These are phyloP conservation scores for Russula sp. DNA, from an alignment of 768 basidiomycete genomes.

Conservation along the genomic window DNA sequence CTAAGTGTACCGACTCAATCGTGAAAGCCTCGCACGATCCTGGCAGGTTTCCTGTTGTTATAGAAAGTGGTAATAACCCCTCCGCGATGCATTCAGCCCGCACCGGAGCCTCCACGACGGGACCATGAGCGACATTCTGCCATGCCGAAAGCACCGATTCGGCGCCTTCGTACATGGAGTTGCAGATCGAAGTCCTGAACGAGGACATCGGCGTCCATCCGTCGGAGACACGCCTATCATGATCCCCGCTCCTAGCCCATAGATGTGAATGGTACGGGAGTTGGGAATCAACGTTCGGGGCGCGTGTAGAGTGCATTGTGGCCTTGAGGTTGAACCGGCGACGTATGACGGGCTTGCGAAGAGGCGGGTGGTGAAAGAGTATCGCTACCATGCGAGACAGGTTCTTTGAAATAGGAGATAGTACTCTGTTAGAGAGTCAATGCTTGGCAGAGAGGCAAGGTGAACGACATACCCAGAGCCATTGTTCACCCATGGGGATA, in stretches of 20 bases:
- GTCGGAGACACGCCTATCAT: background rate
- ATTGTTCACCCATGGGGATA: background rate
- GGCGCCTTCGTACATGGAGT: background rate
- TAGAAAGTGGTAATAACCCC: background rate
- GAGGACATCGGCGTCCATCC: background rate
- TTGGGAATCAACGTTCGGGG: background rate
- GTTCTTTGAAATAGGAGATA: constrained; percentile 1
- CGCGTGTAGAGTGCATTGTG: background rate
- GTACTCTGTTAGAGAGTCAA: constrained; percentile 10
- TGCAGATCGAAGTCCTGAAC: background rate
- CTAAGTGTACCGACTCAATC: background rate
- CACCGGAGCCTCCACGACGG: background rate
- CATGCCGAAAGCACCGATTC: background rate
- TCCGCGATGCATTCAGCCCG: background rate
- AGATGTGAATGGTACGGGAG: background rate
- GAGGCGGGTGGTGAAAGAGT: constrained; percentile 1
- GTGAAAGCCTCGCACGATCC: background rate
- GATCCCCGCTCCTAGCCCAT: background rate
- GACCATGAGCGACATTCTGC: background rate
- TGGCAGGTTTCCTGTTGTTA: background rate
- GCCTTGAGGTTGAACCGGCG: background rate
- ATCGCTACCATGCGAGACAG: constrained; percentile 10
- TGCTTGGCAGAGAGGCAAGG: background rate
- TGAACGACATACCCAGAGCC: constrained; percentile 2
- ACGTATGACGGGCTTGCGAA: constrained; percentile 4